These are phyloP conservation scores for Candida chauliodis DNA, from an alignment of 805 yeast genomes.

Conservation along the genomic window DNA sequence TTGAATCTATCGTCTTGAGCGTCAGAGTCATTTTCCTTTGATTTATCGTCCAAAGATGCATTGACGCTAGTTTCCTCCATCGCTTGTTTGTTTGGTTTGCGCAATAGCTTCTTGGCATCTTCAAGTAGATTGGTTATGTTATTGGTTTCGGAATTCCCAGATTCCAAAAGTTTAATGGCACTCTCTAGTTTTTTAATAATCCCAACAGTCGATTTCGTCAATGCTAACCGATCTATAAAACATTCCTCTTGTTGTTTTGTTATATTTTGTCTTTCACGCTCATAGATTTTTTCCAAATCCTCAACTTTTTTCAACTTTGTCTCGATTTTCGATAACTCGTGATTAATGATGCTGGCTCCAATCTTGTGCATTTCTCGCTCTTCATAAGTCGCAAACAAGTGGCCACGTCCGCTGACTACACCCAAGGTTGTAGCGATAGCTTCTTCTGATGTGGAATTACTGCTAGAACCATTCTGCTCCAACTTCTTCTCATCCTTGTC, in stretches of 20 bases:
- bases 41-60: conserved; percentile 6
- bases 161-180: conserved; percentile 20
- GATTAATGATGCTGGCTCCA: conserved; percentile 54
- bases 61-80: conserved; percentile 8
- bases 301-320: conserved; percentile 57
- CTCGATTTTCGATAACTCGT: conserved; percentile 61
- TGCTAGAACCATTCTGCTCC: conserved; percentile 10
- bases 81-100: conserved; percentile 26
- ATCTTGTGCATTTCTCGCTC: conserved; percentile 71
- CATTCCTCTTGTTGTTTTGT: conserved; percentile 64
- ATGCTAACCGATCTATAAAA: conserved; percentile 61
- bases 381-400: conserved; percentile 74
- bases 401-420: conserved; percentile 72
- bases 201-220: conserved; percentile 54
- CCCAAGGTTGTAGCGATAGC: conserved; percentile 73
- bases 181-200: conserved; percentile 47
- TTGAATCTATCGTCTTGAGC: conserved; percentile 15
- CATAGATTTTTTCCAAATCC: conserved; percentile 62
- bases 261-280: conserved; percentile 57
- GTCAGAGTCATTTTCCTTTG: not conserved
- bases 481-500: conserved; percentile 13
- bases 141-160: conserved; percentile 6
- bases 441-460: conserved; percentile 32
- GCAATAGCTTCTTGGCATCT: conserved; percentile 31
- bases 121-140: conserved; percentile 18